Conservation (phyloP, 2,329 filamentous ascomycete genomes). For the Botrytis tulipae region DNA sequence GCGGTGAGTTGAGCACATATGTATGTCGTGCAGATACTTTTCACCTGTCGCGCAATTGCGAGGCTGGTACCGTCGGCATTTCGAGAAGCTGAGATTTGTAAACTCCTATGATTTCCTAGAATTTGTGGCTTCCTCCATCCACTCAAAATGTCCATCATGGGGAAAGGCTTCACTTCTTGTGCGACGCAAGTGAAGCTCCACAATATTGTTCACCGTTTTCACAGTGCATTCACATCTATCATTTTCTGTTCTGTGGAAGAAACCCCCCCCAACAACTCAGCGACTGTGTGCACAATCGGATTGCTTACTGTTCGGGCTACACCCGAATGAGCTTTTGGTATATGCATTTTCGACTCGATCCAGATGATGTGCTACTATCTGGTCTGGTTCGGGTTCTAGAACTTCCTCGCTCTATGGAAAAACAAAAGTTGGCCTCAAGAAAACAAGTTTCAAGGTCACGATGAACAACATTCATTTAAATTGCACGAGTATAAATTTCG, state of each 20-base stretch:
- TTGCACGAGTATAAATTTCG: neutral
- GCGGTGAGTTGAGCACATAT: slow-evolving; percentile 4
- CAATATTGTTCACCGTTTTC: neutral
- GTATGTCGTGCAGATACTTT: slow-evolving; percentile 1
- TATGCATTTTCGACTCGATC: neutral
- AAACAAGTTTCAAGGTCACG: neutral
- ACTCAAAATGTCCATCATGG: neutral
- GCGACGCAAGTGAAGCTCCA: neutral
- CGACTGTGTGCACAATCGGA: neutral
- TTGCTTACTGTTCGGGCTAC: neutral
- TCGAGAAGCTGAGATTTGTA: neutral
- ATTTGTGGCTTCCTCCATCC: neutral
- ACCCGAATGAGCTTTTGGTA: neutral
- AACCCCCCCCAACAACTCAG: neutral
- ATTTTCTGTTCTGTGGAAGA: neutral
- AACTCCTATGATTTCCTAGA: neutral
- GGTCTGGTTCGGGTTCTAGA: neutral
- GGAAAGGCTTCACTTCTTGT: neutral
- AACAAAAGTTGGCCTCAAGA: neutral
- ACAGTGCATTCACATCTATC: neutral
- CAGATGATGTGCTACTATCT: neutral
- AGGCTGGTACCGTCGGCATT: neutral
- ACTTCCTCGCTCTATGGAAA: neutral
- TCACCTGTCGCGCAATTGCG: neutral
- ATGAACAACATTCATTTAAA: neutral